A percentile compares a stretch with the other conserved stretches of the same genome.
These are phyloP conservation scores for Diplogelasinospora grovesii DNA, from an alignment of 495 filamentous ascomycete species.

Conservation along the genomic window DNA sequence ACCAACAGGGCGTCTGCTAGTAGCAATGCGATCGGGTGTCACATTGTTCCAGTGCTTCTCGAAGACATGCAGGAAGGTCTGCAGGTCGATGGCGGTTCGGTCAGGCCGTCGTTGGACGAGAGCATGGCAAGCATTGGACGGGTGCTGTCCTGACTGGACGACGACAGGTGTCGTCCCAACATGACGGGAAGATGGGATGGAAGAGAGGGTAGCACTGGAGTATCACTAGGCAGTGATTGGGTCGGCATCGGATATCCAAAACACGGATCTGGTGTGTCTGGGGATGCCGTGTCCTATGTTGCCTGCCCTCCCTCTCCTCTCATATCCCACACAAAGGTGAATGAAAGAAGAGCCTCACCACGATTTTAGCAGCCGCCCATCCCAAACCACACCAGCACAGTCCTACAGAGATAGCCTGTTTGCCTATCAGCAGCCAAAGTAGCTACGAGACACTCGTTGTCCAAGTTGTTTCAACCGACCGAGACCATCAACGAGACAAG, in stretches of 20 bases:
- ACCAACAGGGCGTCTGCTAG: neutral
- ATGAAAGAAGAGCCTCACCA: constrained; percentile 10
- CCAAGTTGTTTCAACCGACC: neutral
- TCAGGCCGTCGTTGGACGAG: neutral
- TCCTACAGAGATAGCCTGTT: too few species aligned
- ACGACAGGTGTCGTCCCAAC: neutral
- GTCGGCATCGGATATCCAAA: constrained; percentile 22
- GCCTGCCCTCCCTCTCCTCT: constrained; percentile 3
- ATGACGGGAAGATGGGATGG: too few species aligned
- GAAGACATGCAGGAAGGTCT: too few species aligned
- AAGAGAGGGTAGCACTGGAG: constrained; percentile 7
- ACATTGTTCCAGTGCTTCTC: constrained; percentile 7
- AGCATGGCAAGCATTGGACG: constrained; percentile 4
- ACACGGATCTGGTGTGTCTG: constrained; percentile 28
- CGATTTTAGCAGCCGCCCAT: constrained; percentile 27
- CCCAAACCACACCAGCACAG: constrained; percentile 15
- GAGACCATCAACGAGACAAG: neutral
- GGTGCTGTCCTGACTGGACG: neutral
- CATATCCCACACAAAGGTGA: too few species aligned
- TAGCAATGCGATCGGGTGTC: constrained; percentile 5
- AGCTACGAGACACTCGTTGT: neutral
- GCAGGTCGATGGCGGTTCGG: neutral
- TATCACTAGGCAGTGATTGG: constrained; percentile 18
- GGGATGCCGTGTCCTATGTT: constrained; percentile 20
- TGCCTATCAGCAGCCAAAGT: constrained; percentile 6